phyloP scores from a whole-genome alignment of 2,329 filamentous ascomycete species.

The Cladosporium sp. region DNA sequence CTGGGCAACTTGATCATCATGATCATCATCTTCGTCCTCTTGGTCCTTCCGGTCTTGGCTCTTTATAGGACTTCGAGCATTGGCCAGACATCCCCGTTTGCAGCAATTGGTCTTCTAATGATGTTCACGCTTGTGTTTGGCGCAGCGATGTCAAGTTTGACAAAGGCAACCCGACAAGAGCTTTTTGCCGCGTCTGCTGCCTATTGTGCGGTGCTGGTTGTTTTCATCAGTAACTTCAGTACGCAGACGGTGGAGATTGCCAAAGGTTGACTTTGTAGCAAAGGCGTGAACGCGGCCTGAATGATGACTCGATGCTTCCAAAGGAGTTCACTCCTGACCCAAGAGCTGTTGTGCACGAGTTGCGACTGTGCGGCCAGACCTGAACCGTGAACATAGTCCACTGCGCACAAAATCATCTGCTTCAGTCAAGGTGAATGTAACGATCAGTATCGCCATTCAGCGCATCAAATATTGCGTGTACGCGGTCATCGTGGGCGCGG shows the following conservation, averaged over 20 bases:
- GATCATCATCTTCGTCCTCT: slow-evolving; percentile 39
- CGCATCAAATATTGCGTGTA: too few species aligned
- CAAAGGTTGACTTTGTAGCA: background rate
- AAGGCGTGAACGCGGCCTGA: background rate
- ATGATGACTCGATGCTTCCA: too few species aligned
- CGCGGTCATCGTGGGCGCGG: too few species aligned
- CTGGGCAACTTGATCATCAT: slow-evolving; percentile 41
- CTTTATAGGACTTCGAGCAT: slow-evolving; percentile 37
- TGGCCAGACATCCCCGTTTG: slow-evolving; percentile 30
- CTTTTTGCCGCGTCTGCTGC: slow-evolving; percentile 24
- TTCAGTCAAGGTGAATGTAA: too few species aligned
- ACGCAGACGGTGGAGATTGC: slow-evolving; percentile 8
- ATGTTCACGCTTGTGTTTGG: slow-evolving; percentile 37
- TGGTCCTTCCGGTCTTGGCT: slow-evolving; percentile 38
- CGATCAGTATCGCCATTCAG: too few species aligned
- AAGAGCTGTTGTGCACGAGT: too few species aligned
- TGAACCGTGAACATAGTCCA: too few species aligned
- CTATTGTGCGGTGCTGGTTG: slow-evolving; percentile 25
- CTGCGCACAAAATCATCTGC: too few species aligned
- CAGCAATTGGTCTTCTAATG: slow-evolving; percentile 39
- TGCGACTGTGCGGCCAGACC: too few species aligned
- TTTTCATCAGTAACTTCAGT: slow-evolving; percentile 25
- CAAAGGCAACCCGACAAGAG: slow-evolving; percentile 22
- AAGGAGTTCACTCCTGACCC: too few species aligned
- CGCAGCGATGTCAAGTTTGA: slow-evolving; percentile 20